These are phyloP conservation scores for Alternaria sp. DNA, from an alignment of 2,329 filamentous ascomycete species.

Conservation along the genomic window DNA sequence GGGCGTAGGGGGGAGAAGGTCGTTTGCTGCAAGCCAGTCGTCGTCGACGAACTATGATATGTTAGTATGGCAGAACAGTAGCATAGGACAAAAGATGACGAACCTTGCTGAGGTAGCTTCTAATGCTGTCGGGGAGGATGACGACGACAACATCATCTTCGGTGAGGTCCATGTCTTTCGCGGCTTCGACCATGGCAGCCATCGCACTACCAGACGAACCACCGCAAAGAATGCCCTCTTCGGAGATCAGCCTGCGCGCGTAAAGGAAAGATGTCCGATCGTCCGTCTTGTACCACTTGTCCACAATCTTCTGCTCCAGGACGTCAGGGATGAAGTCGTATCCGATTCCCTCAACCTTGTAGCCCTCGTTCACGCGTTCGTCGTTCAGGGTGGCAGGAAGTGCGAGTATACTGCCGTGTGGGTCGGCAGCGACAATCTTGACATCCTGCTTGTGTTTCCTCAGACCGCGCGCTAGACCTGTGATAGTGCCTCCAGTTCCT, in stretches of 20 bases:
- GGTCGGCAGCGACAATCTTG: conserved; percentile 92
- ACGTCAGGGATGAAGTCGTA: conserved; percentile 99
- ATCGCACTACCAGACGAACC: conserved; percentile 94
- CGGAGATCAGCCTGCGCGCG: conserved; percentile 86
- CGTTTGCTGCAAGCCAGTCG: conserved; percentile 97
- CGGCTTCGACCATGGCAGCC: conserved; percentile 77
- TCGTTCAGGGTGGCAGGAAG: conserved; percentile 80
- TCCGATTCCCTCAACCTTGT: conserved; percentile 98
- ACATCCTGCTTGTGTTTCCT: conserved; percentile 85
- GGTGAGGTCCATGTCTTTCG: conserved; percentile 76
- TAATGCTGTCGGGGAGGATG: conserved; percentile 91
- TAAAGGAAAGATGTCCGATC: conserved; percentile 90
- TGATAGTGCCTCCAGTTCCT: conserved; percentile 94
- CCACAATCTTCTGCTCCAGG: conserved; percentile 77
- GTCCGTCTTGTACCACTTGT: conserved; percentile 98
- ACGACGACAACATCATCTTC: conserved; percentile 91
- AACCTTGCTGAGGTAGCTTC: conserved; percentile 92
- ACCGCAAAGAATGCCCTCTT: conserved; percentile 92
- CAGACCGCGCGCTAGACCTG: conserved; percentile 82
- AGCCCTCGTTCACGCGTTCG: conserved; percentile 78
- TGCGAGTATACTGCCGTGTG: conserved; percentile 88
- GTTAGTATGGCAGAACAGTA: conserved; percentile 19
- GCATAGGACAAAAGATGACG: conserved; percentile 7
- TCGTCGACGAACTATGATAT: conserved; percentile 81
- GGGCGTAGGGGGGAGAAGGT: conserved; percentile 74